These are phyloP conservation scores for Teratosphaeria nubilosa DNA, from an alignment of 2,329 filamentous ascomycete species.

Conservation along the genomic window DNA sequence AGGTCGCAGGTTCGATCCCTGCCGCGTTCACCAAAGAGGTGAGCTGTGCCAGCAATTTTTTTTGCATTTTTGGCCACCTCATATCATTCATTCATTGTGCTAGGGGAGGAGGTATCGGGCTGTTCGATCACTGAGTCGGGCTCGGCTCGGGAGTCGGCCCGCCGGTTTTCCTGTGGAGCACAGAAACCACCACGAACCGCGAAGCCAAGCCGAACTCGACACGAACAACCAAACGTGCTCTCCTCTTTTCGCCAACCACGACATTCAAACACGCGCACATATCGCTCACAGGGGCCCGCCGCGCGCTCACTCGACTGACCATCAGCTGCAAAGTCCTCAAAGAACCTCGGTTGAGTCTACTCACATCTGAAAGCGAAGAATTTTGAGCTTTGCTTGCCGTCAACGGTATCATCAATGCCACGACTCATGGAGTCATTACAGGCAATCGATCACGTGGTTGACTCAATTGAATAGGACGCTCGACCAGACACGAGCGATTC, in stretches of 20 bases:
- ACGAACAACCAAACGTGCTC: not conserved
- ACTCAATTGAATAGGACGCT: conserved; percentile 1
- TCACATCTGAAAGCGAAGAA: not conserved
- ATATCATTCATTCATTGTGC: too few species aligned
- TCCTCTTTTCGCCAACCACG: not conserved
- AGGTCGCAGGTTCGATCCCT: conserved; percentile 11
- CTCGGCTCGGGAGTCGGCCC: too few species aligned
- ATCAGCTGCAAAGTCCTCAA: not conserved
- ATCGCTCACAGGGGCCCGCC: not conserved
- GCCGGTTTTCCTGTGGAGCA: too few species aligned
- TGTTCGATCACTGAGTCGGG: too few species aligned
- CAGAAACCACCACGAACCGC: not conserved
- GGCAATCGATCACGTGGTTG: not conserved
- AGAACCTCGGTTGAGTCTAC: not conserved
- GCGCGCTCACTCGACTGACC: not conserved
- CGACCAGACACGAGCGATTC: not conserved
- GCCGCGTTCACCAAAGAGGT: not conserved
- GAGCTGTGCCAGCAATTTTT: not conserved
- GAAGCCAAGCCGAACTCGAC: not conserved
- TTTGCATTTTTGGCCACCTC: not conserved
- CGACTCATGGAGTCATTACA: not conserved
- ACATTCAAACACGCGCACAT: not conserved
- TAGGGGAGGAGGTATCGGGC: too few species aligned
- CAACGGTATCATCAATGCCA: not conserved
- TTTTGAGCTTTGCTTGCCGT: not conserved